phyloP scores from a whole-genome alignment of 2,329 filamentous ascomycete genomes.

The Malbranchea zuffiana region DNA sequence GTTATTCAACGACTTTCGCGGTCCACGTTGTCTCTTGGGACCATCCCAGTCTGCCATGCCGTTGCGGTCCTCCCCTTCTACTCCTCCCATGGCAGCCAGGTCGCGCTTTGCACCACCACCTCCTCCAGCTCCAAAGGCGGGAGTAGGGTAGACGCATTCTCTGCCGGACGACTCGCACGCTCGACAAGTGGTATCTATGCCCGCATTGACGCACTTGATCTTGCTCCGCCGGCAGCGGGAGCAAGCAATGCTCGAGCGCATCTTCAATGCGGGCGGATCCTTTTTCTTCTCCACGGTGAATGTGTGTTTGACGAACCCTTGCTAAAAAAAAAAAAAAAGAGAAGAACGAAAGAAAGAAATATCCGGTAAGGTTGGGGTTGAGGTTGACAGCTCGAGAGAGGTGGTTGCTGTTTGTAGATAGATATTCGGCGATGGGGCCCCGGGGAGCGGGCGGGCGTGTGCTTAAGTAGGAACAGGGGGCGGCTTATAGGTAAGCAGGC shows the following conservation, averaged over 20 bases:
- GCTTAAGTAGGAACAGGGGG: too few species aligned
- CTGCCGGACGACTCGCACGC: constrained; percentile 61
- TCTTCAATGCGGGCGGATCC: constrained; percentile 32
- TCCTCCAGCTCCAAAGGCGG: constrained; percentile 28
- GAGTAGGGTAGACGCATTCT: constrained; percentile 58
- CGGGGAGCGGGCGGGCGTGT: too few species aligned
- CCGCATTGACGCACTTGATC: constrained; percentile 76
- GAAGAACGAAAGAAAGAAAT: constrained; percentile 10
- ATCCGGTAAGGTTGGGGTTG: too few species aligned
- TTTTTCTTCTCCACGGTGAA: constrained; percentile 17
- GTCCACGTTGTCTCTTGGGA: constrained; percentile 31
- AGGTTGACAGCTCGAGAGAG: too few species aligned
- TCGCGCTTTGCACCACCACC: constrained; percentile 24
- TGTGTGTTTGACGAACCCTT: constrained; percentile 1
- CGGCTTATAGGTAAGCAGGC: too few species aligned
- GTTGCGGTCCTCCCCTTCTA: constrained; percentile 8
- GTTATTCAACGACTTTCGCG: constrained; percentile 27
- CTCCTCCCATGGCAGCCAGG: constrained; percentile 25
- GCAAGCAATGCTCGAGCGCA: constrained; percentile 73
- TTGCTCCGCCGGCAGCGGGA: constrained; percentile 66
- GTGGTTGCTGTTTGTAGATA: too few species aligned
- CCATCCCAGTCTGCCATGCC: constrained; percentile 32
- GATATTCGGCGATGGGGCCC: too few species aligned
- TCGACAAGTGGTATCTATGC: constrained; percentile 59
- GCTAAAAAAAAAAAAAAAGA: constrained; percentile 9